Base-by-base conservation (phyloP, 2,329 filamentous ascomycete genomes). In the Colletotrichum lupini region DNA sequence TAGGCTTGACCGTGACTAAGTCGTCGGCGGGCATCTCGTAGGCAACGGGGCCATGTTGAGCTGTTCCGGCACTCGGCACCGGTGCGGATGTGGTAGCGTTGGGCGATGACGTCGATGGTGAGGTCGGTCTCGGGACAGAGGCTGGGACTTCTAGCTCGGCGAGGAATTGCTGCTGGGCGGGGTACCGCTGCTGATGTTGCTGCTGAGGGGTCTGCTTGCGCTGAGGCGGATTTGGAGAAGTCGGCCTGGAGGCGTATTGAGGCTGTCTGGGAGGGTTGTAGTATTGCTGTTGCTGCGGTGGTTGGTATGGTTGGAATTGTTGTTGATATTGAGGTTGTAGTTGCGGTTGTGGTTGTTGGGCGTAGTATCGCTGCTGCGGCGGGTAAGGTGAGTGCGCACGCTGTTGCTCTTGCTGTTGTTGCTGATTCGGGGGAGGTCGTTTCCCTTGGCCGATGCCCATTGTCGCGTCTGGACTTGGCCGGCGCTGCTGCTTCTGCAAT, bases 61-160 rank as follows among this genome's bases (percentile, higher is more conserved):
- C 24, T 72, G 60, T 6, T 49, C 42, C 42, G 19, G 42, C 19
- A 49, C 19, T 32, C 7, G 49, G 28, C 19, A 49, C 26, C 2
- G n/a, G 35, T 28, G 24, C 30, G 32, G 49, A 9, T 22, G 16
- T 30, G 30, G 53, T 30, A 12, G 42, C 22, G 49, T 57, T n/a
- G 14, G 19, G 12, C 8, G 26, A 24, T 52, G 62, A 65, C 32
- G 52, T 62, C 32, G 67, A 37, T 12, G 71, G 28, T 53, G 63
- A 61, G 22, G 65, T 64, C 30, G 53, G 69, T 30, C 65, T 52
- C 19, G 69, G 42, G 24, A 57, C 68, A 22, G 32, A 49, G 7
- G 35, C 30, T 4, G 37, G 14, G 60, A 58, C 69, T 35, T 75
- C 75, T 35, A 76, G 56, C 60, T 75, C 75, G 65, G 74, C 75